Evolutionary conservation across 2,329 filamentous ascomycete genomes (phyloP), one percentile per base, ranked within the genome.

Genomic region (Botrytis cinerea): DNA sequence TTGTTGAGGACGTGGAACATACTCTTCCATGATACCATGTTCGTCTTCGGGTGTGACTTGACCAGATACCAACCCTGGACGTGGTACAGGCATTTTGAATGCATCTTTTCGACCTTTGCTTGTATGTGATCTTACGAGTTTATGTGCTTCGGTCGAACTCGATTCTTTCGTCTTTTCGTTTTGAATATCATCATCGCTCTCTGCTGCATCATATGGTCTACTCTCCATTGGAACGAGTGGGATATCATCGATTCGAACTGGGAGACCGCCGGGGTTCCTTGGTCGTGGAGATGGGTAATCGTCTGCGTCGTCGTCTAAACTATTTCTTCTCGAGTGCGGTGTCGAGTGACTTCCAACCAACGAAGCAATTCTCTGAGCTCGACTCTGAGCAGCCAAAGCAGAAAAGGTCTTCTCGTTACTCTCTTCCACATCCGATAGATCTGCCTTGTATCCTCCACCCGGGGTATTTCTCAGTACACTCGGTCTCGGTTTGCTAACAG

Each of bases 1-100:
- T 75, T 91, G 87, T 35, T 85, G 83, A 7, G 92, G 92, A 60
- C 86, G 85, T 62, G 91, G 89, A 28, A 93, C 87, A 79, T 93
- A 93, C 73, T 88, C 86, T 61, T 88, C 87, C 35, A 87, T 84
- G 61, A 88, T 69, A 43, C 18, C 60, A 57, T 82, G 79, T 63
- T 86, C 84, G 16, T 80, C 77, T 25, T 69, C 76, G 46, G 80
- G 86, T 4, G 86, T 88, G 10, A 83, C 81, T 61, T 84, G 83
- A 25, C 85, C 86, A 25, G 86, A 88, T 20, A 77, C 74, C 32
- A 80, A 68, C 10, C 77, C 79, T 10, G 77, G 70, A 54, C 73
- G 61, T 46, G 74, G 62, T 18, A 75, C 74, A 10, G 74, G 46
- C 40, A 76, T 75, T 25, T 66, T 75, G 69, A 75, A 74, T 7